Base-by-base conservation (phyloP, 371 early-diverging fungal genomes). In the Choanephora cucurbitarum region DNA sequence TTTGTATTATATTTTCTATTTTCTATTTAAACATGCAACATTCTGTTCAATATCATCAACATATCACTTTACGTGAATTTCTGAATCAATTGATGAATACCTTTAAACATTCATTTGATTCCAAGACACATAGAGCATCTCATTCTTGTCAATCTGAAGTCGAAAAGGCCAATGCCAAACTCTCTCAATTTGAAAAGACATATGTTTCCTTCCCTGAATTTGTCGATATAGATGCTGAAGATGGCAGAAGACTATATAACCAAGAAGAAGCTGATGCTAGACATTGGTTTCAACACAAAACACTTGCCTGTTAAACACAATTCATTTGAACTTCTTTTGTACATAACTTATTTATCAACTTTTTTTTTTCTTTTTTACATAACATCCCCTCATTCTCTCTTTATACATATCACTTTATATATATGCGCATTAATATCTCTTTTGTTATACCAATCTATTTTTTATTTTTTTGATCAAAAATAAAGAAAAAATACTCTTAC, bases 141-240 rank as follows among this genome's bases (percentile, higher is more conserved):
- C 10, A 23, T n/a, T 42, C 33, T 37, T 22, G 37, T 33, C 28
- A 55, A 33, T 9, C 5, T 43, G 9, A 9, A 45, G 28, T n/a
- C 7, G 47, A 47, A 47, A 8, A 13, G n/a, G 42, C 43, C 19
- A 62, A 56, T 48, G 43, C 62, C 10, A 44, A 49, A 18, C 11
- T 63, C 23, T 48, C 58, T 15, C 32, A 40, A 21, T 63, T 63
- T 40, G 58, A 63, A 32, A 63, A 63, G 45, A 63, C 55, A 23
- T 63, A 63, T 33, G 42, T 63, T 3, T 63, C 63, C 3, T 63
- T 63, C 41, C 58, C 63, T 10, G 63, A 57, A n/a, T 54, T 57
- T 46, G 41, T 44, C 40, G 52, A 52, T 32, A 52, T 22, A 1
- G 31, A 24, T 19, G n/a, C 34, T 39, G 34, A 28, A 40, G 17